Percentiles rank a stretch among this genome's conserved stretches.
phyloP scores from a whole-genome alignment of 345 rosid genomes.

The Arabidopsis suecica region DNA sequence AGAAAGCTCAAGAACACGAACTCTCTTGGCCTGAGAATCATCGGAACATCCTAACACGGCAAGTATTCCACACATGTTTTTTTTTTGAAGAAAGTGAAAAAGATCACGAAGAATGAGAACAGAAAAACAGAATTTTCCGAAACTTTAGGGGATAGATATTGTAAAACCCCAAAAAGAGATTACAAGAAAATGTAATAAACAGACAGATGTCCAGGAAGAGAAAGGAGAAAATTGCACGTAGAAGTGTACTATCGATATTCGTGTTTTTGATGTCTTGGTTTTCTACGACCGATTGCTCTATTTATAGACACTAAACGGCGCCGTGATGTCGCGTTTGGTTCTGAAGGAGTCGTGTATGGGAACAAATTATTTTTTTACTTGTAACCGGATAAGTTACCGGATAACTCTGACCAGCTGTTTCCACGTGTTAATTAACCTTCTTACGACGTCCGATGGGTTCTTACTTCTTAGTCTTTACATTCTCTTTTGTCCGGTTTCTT shows the following conservation, averaged over 20 bases:
- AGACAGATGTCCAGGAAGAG: constrained; percentile 17
- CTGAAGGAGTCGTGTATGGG: constrained; percentile 11
- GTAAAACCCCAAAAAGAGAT: neutral
- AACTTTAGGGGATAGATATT: neutral
- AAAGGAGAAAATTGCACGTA: constrained; percentile 33
- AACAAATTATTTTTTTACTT: neutral
- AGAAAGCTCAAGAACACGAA: constrained; percentile 97
- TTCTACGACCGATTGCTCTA: constrained; percentile 24
- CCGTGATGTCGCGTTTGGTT: constrained; percentile 39
- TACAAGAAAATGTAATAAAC: neutral
- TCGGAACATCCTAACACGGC: constrained; percentile 94
- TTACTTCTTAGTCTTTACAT: neutral
- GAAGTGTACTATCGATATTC: neutral
- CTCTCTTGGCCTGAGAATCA: constrained; percentile 93
- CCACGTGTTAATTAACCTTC: constrained; percentile 25
- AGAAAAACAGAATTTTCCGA: constrained; percentile 19
- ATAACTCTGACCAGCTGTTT: constrained; percentile 10
- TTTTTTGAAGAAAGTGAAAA: neutral
- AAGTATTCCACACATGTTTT: constrained; percentile 88
- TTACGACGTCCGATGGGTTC: no score
- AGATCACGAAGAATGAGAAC: neutral
- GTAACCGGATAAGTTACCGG: constrained; percentile 40
- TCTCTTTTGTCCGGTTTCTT: neutral
- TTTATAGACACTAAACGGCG: constrained; percentile 44
- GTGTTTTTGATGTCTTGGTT: constrained; percentile 18